These are phyloP conservation scores for Suhomyces bribrorum DNA, from an alignment of 1,139 yeast genomes.

Conservation along the genomic window DNA sequence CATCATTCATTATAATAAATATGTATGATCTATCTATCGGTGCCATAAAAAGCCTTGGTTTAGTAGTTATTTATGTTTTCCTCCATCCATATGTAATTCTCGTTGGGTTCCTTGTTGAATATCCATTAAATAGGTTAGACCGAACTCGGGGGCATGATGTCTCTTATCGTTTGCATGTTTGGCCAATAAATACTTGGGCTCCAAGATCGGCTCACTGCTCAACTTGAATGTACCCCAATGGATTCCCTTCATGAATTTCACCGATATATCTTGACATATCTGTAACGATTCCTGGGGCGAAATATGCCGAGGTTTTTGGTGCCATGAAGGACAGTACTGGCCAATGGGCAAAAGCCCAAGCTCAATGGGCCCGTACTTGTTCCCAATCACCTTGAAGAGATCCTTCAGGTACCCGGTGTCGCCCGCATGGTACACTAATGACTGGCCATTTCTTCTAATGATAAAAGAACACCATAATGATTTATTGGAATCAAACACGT, in stretches of 20 bases:
- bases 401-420: conserved; percentile 87
- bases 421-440: conserved; percentile 86
- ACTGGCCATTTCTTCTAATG: conserved; percentile 61
- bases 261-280: conserved; percentile 63
- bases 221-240: conserved; percentile 96
- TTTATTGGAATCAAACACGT: conserved; percentile 71
- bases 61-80: neutral
- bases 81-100: conserved; percentile 7
- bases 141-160: conserved; percentile 43
- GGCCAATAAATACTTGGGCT: conserved; percentile 58
- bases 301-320: conserved; percentile 84
- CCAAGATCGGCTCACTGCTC: conserved; percentile 83
- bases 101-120: conserved; percentile 16
- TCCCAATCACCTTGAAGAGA: conserved; percentile 64
- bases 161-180: conserved; percentile 27
- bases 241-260: conserved; percentile 73
- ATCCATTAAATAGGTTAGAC: conserved; percentile 43
- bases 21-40: too few species aligned
- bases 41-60: too few species aligned
- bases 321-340: conserved; percentile 95
- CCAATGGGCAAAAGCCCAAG: conserved; percentile 89
- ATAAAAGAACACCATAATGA: conserved; percentile 89
- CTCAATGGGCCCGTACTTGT: conserved; percentile 61
- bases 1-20: too few species aligned
- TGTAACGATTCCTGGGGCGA: conserved; percentile 75